phyloP scores from a whole-genome alignment of 345 rosid species.

The Limnanthes douglasii region DNA sequence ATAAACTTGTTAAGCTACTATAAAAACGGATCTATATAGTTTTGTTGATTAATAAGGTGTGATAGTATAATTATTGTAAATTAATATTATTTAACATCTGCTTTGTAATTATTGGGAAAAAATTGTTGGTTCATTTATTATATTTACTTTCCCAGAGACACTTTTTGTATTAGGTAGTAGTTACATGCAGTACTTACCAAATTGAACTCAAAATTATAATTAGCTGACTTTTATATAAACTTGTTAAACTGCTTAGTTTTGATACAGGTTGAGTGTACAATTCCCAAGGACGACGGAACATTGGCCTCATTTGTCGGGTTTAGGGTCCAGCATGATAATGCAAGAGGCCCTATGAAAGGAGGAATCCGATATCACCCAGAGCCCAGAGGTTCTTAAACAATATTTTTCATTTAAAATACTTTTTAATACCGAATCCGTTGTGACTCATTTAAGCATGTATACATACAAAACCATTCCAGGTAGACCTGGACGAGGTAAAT shows the following conservation, averaged over 20 bases:
- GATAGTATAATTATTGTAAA: too few species aligned
- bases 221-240: slow-evolving; percentile 2
- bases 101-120: too few species aligned
- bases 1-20: too few species aligned
- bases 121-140: too few species aligned
- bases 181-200: too few species aligned
- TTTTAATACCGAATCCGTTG: not conserved
- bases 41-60: too few species aligned
- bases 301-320: slow-evolving; percentile 63
- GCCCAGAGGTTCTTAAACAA: slow-evolving; percentile 6
- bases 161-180: too few species aligned
- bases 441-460: not conserved
- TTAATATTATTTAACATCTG: too few species aligned
- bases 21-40: too few species aligned
- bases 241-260: not conserved
- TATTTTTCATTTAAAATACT: not conserved
- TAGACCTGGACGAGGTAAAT: slow-evolving; percentile 49
- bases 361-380: slow-evolving; percentile 35
- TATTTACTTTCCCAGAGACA: too few species aligned
- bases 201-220: too few species aligned
- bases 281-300: slow-evolving; percentile 77
- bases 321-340: slow-evolving; percentile 85
- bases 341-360: slow-evolving; percentile 73
- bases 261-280: slow-evolving; percentile 81
- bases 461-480: slow-evolving; percentile 11